These are phyloP conservation scores for Kwoniella mangroviensis DNA, from an alignment of 768 basidiomycete genomes.

Conservation along the genomic window DNA sequence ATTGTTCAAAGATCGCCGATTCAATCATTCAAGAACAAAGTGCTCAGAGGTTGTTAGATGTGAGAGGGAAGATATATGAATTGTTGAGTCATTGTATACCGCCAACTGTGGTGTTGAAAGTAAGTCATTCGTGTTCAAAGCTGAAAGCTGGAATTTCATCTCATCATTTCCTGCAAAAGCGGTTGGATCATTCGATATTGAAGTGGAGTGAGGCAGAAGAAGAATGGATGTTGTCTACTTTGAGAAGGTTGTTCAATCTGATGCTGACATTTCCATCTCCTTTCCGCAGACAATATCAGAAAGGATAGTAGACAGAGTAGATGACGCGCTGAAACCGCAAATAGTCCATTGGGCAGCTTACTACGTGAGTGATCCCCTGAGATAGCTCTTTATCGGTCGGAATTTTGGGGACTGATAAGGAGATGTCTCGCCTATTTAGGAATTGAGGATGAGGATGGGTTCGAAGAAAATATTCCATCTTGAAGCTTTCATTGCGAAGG, in stretches of 20 bases:
- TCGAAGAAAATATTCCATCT: conserved; percentile 94
- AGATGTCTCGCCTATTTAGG: conserved; percentile 63
- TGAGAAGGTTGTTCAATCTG: not conserved
- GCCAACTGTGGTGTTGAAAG: conserved; percentile 87
- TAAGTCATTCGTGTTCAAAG: conserved; percentile 53
- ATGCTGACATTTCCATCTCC: conserved; percentile 1
- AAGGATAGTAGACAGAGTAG: conserved; percentile 80
- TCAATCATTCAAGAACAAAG: conserved; percentile 86
- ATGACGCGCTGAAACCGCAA: conserved; percentile 86
- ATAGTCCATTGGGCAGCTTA: conserved; percentile 98
- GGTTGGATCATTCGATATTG: not conserved
- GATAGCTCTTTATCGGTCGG: too few species aligned
- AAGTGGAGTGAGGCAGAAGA: not conserved
- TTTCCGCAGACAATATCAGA: conserved; percentile 80
- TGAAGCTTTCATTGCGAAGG: conserved; percentile 95
- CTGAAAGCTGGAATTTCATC: too few species aligned
- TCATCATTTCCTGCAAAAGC: too few species aligned
- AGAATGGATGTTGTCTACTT: too few species aligned
- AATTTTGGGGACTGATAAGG: too few species aligned
- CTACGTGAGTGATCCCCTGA: conserved; percentile 70
- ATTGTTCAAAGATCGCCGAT: conserved; percentile 89
- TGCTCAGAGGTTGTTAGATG: conserved; percentile 86
- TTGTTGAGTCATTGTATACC: conserved; percentile 96
- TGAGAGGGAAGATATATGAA: conserved; percentile 91
- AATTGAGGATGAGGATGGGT: conserved; percentile 93